phyloP scores from a whole-genome alignment of 768 basidiomycete species.

The Suillus variegatus region DNA sequence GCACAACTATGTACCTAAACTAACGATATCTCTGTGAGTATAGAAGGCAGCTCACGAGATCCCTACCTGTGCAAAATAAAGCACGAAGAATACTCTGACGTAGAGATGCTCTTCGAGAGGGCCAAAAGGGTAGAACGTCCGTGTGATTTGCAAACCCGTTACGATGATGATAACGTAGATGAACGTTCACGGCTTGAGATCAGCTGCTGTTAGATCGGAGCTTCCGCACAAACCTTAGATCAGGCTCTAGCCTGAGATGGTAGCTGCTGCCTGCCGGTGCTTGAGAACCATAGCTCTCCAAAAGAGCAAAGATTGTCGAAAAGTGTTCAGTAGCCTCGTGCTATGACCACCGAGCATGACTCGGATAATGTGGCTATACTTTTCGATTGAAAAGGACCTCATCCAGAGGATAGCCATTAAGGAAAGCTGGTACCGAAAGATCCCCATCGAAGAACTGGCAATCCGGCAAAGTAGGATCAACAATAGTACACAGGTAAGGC shows the following conservation, averaged over 20 bases:
- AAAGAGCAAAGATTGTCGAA: slow-evolving; percentile 2
- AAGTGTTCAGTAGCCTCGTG: slow-evolving; percentile 20
- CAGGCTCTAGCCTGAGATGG: slow-evolving; percentile 5
- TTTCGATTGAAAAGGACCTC: slow-evolving; percentile 21
- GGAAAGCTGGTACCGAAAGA: slow-evolving; percentile 32
- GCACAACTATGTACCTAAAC: slow-evolving; percentile 1
- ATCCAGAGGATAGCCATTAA: slow-evolving; percentile 29
- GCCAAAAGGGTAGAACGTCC: neutral
- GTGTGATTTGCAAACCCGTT: neutral
- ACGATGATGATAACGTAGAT: slow-evolving; percentile 1
- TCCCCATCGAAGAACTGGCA: slow-evolving; percentile 16
- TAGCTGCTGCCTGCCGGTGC: neutral
- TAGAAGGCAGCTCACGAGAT: slow-evolving; percentile 24
- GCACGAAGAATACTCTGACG: slow-evolving; percentile 33
- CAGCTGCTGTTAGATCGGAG: slow-evolving; percentile 30
- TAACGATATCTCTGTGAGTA: slow-evolving; percentile 24
- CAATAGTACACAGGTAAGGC: slow-evolving; percentile 30
- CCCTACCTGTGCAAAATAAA: slow-evolving; percentile 16
- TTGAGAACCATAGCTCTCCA: slow-evolving; percentile 6
- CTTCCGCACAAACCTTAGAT: slow-evolving; percentile 34
- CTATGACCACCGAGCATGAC: slow-evolving; percentile 27
- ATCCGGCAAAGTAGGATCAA: slow-evolving; percentile 24
- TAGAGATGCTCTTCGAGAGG: slow-evolving; percentile 19
- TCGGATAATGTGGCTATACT: neutral
- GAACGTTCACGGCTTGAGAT: slow-evolving; percentile 17